Evolutionary conservation across 768 basidiomycete species (phyloP).

Genomic region (Suillus spraguei): DNA sequence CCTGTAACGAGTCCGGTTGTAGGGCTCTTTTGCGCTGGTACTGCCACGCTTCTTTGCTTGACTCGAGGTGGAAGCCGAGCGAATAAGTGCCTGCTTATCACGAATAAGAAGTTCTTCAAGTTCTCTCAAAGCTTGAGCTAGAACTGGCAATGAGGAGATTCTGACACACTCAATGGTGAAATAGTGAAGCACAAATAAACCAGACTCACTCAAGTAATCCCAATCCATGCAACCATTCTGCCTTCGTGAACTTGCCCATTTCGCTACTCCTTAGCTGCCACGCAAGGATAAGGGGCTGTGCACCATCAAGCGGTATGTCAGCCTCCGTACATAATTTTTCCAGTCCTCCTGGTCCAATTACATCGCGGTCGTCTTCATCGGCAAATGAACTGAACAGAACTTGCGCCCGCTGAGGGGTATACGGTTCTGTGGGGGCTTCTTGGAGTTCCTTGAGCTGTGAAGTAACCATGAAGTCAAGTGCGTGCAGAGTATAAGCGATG

Average conservation of each 20-base stretch:
- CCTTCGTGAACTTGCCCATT: conserved; percentile 69
- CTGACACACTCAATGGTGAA: conserved; percentile 23
- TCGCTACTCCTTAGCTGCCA: conserved; percentile 75
- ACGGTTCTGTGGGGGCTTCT: conserved; percentile 34
- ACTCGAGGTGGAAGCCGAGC: conserved; percentile 20
- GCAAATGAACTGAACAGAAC: conserved; percentile 65
- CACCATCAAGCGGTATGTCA: conserved; percentile 72
- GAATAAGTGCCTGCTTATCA: conserved; percentile 40
- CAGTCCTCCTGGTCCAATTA: conserved; percentile 76
- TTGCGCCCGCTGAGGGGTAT: conserved; percentile 51
- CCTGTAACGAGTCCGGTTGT: conserved; percentile 56
- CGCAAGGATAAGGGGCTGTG: conserved; percentile 69
- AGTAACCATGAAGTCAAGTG: conserved; percentile 15
- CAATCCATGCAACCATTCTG: conserved; percentile 71
- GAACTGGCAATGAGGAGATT: conserved; percentile 48
- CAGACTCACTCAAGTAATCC: conserved; percentile 45
- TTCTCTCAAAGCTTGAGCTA: conserved; percentile 57
- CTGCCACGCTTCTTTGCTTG: conserved; percentile 37
- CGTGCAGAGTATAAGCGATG: conserved; percentile 22
- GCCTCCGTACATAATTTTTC: conserved; percentile 71
- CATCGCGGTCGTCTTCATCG: conserved; percentile 47
- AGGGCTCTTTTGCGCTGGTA: conserved; percentile 39
- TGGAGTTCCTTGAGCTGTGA: conserved; percentile 9
- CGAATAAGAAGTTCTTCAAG: conserved; percentile 64
- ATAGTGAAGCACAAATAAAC: not conserved